Evolutionary conservation across 306 rosid genomes (phyloP), one percentile per base, ranked within the genome.

Genomic region (Erythrophleum fordii): DNA sequence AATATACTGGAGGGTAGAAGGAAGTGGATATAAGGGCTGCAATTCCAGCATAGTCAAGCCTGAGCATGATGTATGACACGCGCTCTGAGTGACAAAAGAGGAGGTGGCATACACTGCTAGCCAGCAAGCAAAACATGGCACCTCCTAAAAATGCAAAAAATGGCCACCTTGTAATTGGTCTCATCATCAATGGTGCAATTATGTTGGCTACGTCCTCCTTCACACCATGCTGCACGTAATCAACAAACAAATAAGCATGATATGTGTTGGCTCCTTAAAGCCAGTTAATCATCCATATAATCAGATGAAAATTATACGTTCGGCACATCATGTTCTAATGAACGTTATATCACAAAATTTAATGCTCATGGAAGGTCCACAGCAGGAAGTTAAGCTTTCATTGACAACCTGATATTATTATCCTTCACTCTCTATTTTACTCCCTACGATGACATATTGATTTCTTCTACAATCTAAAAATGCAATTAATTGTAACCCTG

Each of bases 141-240:
- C 99, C 99, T 6, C 99, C 97, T 77, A 96, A 73, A 89, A 96
- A 96, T 51, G 93, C 97, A 20, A 89, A 96, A 84, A 96, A 93
- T 22, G 99, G 98, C 99, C 99, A 96, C 87, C 98, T 85, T 11
- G 99, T 92, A 76, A 96, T 96, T 69, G 99, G 99, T 81, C 97
- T 90, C 81, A 90, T 48, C 87, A 91, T 45, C 82, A 96, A 53
- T 1, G 98, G 98, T 56, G 97, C 97, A 67, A 96, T 81, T 56
- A 90, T 88, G 89, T 93, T 92, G 3, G 85, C 94, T 61, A 96
- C 68, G 56, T 96, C 99, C 17, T 90, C 97, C 87, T 87, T 96
- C 85, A 93, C 79, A 41, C 82, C 86, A 45, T 75, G 89, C 99
- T 96, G 96, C 87, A 82, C 59, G 80, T 39, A 34, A 69, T 41